Percentiles rank a stretch among this genome's conserved stretches.
phyloP scores from a whole-genome alignment of 2,329 filamentous ascomycete species.

The Aspergillus sp. region DNA sequence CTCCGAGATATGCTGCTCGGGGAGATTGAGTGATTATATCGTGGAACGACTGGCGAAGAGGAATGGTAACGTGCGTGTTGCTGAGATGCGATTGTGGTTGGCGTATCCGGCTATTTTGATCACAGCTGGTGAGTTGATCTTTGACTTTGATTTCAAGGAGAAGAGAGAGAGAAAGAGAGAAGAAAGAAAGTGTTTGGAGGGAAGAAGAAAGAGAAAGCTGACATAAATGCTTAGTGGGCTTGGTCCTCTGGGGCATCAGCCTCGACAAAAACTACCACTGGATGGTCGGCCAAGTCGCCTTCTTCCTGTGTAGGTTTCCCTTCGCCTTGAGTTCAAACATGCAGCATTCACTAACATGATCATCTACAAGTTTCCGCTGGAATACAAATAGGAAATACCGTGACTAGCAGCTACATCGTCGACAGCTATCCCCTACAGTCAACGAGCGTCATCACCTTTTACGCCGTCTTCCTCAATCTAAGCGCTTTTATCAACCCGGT shows the following conservation, averaged over 20 bases:
- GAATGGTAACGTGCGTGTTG: conserved; percentile 39
- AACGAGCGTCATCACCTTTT: conserved; percentile 52
- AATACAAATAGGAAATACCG: conserved; percentile 55
- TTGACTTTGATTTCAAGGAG: neutral
- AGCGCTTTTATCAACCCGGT: conserved; percentile 44
- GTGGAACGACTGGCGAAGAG: conserved; percentile 42
- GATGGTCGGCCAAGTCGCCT: conserved; percentile 53
- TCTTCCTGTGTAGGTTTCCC: conserved; percentile 48
- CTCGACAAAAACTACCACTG: conserved; percentile 52
- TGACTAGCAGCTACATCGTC: conserved; percentile 49
- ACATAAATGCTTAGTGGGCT: conserved; percentile 30
- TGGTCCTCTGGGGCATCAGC: conserved; percentile 53
- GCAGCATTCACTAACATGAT: neutral
- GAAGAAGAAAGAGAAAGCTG: neutral
- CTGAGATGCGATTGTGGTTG: conserved; percentile 55
- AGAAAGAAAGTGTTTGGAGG: neutral
- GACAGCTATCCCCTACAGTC: conserved; percentile 54
- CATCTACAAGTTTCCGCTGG: conserved; percentile 44
- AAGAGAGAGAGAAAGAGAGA: too few relatives aligned
- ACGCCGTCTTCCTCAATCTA: conserved; percentile 50
- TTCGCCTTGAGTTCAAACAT: neutral
- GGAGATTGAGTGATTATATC: conserved; percentile 49
- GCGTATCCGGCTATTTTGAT: conserved; percentile 49
- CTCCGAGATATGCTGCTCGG: conserved; percentile 50
- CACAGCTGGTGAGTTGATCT: conserved; percentile 31